Evolutionary conservation across 1,139 yeast genomes (phyloP).

Genomic region (Yamadazyma trypodendri): DNA sequence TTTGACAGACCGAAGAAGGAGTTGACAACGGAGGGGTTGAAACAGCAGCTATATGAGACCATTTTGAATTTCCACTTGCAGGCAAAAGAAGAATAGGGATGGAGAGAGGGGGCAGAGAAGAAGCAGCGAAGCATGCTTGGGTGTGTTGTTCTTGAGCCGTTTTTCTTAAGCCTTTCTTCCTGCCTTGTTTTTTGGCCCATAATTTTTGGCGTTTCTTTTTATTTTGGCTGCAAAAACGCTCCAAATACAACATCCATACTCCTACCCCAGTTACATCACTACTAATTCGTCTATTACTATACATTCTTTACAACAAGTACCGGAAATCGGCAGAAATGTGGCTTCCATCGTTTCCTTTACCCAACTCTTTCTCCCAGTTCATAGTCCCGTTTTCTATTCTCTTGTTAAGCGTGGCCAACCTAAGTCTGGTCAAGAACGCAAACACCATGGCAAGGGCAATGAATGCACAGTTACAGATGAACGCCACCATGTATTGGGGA

Average conservation of each 20-base stretch:
- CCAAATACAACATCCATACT: too few species aligned
- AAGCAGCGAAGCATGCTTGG: too few species aligned
- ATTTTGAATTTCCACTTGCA: slow-evolving; percentile 46
- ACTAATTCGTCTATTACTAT: too few species aligned
- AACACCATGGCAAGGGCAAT: slow-evolving; percentile 38
- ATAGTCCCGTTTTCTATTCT: slow-evolving; percentile 45
- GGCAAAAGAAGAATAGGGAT: not conserved
- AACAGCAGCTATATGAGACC: slow-evolving; percentile 53
- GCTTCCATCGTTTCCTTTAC: slow-evolving; percentile 46
- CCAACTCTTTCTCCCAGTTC: slow-evolving; percentile 53
- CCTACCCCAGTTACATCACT: too few species aligned
- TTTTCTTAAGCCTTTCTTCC: too few species aligned
- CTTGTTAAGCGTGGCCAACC: slow-evolving; percentile 40
- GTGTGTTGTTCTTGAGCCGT: too few species aligned
- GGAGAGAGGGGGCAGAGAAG: too few species aligned
- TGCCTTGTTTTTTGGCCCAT: too few species aligned
- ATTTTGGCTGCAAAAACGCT: too few species aligned
- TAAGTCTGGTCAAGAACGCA: slow-evolving; percentile 39
- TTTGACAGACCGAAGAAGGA: slow-evolving; percentile 70
- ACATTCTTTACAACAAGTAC: slow-evolving; percentile 34
- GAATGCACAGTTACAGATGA: slow-evolving; percentile 50
- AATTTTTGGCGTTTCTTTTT: too few species aligned
- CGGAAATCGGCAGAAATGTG: slow-evolving; percentile 45
- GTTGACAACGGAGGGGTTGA: slow-evolving; percentile 66
- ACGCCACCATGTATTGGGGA: slow-evolving; percentile 47